These are phyloP conservation scores for Spathaspora jeffriesii DNA, from an alignment of 1,139 yeast genomes.

Conservation along the genomic window DNA sequence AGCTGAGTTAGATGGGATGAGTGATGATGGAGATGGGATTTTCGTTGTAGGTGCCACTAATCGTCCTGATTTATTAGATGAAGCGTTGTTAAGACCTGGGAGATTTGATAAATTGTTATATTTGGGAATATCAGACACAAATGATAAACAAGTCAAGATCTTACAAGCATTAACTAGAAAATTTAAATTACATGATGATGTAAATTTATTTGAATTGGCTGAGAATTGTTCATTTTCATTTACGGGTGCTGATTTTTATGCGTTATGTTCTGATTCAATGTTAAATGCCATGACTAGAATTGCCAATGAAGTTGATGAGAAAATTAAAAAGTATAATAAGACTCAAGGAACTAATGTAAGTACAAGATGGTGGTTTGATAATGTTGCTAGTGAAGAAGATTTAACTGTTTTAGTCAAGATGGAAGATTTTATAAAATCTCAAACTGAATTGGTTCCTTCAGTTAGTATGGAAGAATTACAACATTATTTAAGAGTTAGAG, in stretches of 20 bases:
- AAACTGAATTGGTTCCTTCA: conserved; percentile 71
- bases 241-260: conserved; percentile 98
- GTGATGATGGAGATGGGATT: conserved; percentile 74
- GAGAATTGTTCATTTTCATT: conserved; percentile 79
- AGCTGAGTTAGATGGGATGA: conserved; percentile 97
- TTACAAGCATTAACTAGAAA: conserved; percentile 88
- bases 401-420: conserved; percentile 65
- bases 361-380: conserved; percentile 92
- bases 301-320: conserved; percentile 73
- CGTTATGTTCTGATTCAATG: conserved; percentile 93
- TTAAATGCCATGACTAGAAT: conserved; percentile 92
- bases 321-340: conserved; percentile 55
- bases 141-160: conserved; percentile 84
- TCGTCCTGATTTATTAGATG: conserved; percentile 92
- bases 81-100: conserved; percentile 93
- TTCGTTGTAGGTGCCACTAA: conserved; percentile 98
- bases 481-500: conserved; percentile 77
- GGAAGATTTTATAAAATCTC: conserved; percentile 78
- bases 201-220: conserved; percentile 64
- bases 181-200: conserved; percentile 62
- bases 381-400: conserved; percentile 69
- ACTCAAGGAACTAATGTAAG: conserved; percentile 43
- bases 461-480: conserved; percentile 86
- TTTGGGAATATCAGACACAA: conserved; percentile 89
- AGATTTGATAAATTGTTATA: conserved; percentile 94